Evolutionary conservation across 371 early-diverging fungal genomes (phyloP).

Genomic region (Mucor sp.): DNA sequence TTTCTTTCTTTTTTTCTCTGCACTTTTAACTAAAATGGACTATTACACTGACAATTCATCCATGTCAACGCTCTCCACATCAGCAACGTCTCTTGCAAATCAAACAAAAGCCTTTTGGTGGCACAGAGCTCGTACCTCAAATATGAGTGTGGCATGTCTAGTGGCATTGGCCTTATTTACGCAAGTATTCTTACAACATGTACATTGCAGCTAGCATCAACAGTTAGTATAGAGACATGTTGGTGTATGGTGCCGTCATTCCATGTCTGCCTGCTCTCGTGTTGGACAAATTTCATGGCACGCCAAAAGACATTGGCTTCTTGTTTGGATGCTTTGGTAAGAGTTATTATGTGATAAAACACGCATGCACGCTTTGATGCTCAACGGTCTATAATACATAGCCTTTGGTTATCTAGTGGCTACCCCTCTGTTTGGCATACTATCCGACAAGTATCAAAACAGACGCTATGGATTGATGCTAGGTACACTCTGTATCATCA

Average conservation of each 20-base stretch:
- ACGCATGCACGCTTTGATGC: neutral
- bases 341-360: neutral
- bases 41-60: neutral
- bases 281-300: conserved; percentile 47
- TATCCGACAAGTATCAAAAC: conserved; percentile 64
- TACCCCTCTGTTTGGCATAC: conserved; percentile 67
- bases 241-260: conserved; percentile 71
- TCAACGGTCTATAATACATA: conserved; percentile 6
- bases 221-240: conserved; percentile 42
- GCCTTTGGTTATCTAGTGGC: conserved; percentile 68
- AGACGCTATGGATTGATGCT: conserved; percentile 69
- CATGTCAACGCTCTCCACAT: neutral
- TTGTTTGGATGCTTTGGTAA: conserved; percentile 73
- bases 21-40: neutral
- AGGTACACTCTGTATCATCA: conserved; percentile 56
- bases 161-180: conserved; percentile 8
- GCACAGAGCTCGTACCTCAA: neutral
- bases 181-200: neutral
- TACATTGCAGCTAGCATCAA: neutral
- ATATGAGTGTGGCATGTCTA: neutral
- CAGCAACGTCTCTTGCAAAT: neutral
- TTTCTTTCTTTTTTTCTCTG: neutral
- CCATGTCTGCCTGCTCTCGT: conserved; percentile 77
- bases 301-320: conserved; percentile 60
- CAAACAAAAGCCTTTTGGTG: neutral